These are phyloP conservation scores for Suillus clintonianus DNA, from an alignment of 768 basidiomycete species.

Conservation along the genomic window DNA sequence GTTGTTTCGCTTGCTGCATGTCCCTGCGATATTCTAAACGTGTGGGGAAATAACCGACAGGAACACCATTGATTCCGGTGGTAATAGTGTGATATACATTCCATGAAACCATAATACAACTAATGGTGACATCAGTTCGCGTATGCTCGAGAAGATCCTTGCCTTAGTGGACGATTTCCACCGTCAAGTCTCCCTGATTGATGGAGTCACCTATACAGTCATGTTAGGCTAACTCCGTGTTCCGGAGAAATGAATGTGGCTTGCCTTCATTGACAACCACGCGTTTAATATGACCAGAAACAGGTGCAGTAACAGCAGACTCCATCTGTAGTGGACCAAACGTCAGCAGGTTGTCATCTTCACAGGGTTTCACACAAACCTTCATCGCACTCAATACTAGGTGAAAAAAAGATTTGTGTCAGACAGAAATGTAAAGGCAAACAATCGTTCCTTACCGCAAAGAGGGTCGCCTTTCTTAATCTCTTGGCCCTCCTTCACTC, in stretches of 20 bases:
- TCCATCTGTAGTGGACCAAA: conserved; percentile 74
- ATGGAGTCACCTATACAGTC: conserved; percentile 77
- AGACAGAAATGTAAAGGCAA: conserved; percentile 23
- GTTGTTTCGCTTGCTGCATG: neutral
- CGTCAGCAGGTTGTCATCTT: conserved; percentile 15
- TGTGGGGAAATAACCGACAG: neutral
- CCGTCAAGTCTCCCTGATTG: conserved; percentile 88
- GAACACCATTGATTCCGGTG: conserved; percentile 1
- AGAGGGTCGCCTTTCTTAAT: conserved; percentile 98
- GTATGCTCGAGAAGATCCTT: conserved; percentile 8
- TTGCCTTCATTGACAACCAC: conserved; percentile 87
- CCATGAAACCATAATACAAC: conserved; percentile 19
- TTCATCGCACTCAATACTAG: conserved; percentile 96
- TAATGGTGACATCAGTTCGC: conserved; percentile 17
- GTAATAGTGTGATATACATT: conserved; percentile 7
- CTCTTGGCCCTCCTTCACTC: conserved; percentile 96
- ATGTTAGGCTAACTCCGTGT: conserved; percentile 6
- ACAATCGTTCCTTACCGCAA: conserved; percentile 57
- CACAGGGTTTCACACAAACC: conserved; percentile 36
- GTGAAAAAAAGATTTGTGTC: conserved; percentile 12
- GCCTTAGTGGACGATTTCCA: conserved; percentile 78
- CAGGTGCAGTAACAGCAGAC: conserved; percentile 93
- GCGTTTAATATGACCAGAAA: conserved; percentile 94
- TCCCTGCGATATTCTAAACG: neutral
- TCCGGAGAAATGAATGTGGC: conserved; percentile 13